A percentile compares a stretch with the other conserved stretches of the same genome.
Conservation (phyloP, 148 eudicot genomes). For the Simmondsia chinensis region DNA sequence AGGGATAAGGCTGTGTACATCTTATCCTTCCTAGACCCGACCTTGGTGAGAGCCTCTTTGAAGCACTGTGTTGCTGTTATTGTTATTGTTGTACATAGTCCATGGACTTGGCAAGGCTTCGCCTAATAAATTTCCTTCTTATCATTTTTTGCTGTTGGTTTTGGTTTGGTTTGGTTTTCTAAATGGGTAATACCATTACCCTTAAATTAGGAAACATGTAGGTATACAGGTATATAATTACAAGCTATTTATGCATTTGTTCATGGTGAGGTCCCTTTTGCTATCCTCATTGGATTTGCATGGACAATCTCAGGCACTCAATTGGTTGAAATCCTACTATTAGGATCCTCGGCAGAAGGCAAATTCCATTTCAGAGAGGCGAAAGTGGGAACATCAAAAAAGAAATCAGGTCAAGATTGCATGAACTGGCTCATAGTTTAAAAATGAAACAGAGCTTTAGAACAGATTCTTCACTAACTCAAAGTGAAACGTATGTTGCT, state of each 20-base stretch:
- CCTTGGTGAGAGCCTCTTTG: no score
- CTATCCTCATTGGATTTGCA: not conserved
- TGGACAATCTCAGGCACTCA: conserved; percentile 60
- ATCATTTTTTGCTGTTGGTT: no score
- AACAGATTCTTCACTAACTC: conserved; percentile 28
- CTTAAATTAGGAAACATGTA: no score
- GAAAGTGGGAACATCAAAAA: conserved; percentile 32
- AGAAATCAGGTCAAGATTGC: conserved; percentile 52
- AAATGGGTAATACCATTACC: no score
- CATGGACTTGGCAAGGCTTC: no score
- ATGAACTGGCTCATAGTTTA: conserved; percentile 41
- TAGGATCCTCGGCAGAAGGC: conserved; percentile 78
- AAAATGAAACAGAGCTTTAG: conserved; percentile 28
- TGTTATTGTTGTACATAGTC: no score
- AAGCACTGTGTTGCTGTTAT: no score
- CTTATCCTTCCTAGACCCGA: no score
- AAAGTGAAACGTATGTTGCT: conserved; percentile 52
- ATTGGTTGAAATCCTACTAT: conserved; percentile 75
- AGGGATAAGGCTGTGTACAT: no score
- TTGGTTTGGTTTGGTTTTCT: not conserved
- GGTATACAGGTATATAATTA: no score
- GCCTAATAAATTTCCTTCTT: no score
- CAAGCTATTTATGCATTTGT: no score
- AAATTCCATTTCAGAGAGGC: conserved; percentile 36
- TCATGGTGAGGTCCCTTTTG: not conserved